Evolutionary conservation across 768 basidiomycete genomes (phyloP), one percentile per base, ranked within the genome.

Genomic region (Macrolepiota fuliginosa): DNA sequence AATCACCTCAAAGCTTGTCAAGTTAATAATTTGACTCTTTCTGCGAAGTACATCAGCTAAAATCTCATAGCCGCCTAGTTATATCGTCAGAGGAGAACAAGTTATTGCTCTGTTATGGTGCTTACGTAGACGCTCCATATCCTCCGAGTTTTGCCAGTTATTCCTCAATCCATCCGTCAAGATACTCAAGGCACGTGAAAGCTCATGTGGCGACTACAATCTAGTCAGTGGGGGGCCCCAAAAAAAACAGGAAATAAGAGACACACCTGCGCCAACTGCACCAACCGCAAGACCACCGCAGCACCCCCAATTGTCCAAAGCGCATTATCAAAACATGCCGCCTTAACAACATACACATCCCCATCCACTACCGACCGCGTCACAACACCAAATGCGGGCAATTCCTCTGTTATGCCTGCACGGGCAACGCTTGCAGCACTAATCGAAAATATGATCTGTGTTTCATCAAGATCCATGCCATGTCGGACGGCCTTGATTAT

Each of bases 61-160:
- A 39, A 94, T 87, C 56, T 96, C 95, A 67, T 96, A 98, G 10
- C 94, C 95, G 57, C 88, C 93, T 94, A 61, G 15, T 25, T 19
- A 25, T 12, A 27, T n/a, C 9, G 29, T 24, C 12, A n/a, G 3
- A 32, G 15, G 55, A 42, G 35, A 55, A 2, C 7, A 7, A 15
- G 45, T n/a, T n/a, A 47, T 25, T 10, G 1, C 2, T 45, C 6
- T 12, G 15, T 29, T 22, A 10, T 29, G 47, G 32, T 12, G 79
- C 89, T 68, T 66, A 94, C 94, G 86, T 57, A 94, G 74, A 36
- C 89, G 80, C 69, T 96, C 95, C 89, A 96, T 94, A 66, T 97
- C 96, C 69, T 96, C 95, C 37, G 92, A 95, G 68, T 93, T 94
- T 67, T 92, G 85, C 96, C 96, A 98, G 66, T 86, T 91, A 65